These are phyloP conservation scores for Boletus sensibilis DNA, from an alignment of 768 basidiomycete species.

Conservation along the genomic window DNA sequence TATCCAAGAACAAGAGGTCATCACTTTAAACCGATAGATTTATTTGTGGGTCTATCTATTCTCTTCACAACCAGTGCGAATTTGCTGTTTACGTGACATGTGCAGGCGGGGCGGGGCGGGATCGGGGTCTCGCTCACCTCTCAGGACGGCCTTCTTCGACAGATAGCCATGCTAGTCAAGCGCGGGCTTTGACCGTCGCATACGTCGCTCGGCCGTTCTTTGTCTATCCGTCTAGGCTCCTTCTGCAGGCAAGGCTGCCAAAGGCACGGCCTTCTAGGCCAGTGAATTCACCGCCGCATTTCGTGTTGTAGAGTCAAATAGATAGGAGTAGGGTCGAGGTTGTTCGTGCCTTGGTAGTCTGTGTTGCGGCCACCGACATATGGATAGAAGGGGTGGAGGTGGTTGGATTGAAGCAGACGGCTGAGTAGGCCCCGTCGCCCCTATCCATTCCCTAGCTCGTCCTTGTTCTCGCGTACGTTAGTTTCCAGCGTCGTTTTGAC, in stretches of 20 bases:
- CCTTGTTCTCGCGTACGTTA: background rate
- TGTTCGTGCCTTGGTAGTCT: background rate
- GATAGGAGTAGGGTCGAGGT: background rate
- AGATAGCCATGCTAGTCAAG: too few species aligned
- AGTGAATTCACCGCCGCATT: too few species aligned
- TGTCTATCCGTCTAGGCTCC: too few species aligned
- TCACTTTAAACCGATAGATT: background rate
- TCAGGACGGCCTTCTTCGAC: too few species aligned
- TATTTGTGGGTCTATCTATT: background rate
- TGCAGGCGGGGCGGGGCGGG: too few species aligned
- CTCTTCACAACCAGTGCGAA: background rate
- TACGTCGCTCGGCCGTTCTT: too few species aligned
- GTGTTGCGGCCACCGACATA: background rate
- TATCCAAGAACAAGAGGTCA: background rate
- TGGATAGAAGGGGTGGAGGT: background rate
- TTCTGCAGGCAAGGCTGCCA: too few species aligned
- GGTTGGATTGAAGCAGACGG: background rate
- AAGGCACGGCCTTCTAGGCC: too few species aligned
- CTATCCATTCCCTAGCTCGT: background rate
- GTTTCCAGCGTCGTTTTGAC: background rate
- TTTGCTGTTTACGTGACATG: background rate
- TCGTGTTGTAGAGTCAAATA: background rate
- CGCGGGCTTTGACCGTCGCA: too few species aligned
- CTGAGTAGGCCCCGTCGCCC: background rate
- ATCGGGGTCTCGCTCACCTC: too few species aligned